These are phyloP conservation scores for Poa annua DNA, from an alignment of 176 grass and related monocot genomes.

Conservation along the genomic window DNA sequence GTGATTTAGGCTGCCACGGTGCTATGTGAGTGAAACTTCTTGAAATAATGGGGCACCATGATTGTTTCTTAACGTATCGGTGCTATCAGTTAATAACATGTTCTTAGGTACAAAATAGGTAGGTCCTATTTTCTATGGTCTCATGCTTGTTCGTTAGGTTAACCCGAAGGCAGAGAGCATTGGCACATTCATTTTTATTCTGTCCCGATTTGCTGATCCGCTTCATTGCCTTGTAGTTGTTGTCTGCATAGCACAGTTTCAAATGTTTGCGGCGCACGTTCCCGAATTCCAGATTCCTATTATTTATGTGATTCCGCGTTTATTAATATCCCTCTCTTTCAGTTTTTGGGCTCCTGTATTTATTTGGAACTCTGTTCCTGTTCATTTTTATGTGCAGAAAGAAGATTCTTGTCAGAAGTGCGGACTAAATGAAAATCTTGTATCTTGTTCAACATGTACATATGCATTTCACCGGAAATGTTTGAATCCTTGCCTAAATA, in stretches of 20 bases:
- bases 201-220: conserved; percentile 6
- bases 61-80: neutral
- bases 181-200: neutral
- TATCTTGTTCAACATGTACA: conserved; percentile 88
- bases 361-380: conserved; percentile 19
- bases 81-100: neutral
- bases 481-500: conserved; percentile 72
- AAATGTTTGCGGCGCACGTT: conserved; percentile 14
- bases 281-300: neutral
- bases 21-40: neutral
- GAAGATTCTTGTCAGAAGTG: conserved; percentile 90
- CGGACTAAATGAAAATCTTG: conserved; percentile 65
- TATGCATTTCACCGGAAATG: conserved; percentile 94
- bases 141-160: conserved; percentile 12
- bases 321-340: conserved; percentile 3
- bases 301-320: conserved; percentile 28
- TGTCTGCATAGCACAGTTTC: conserved; percentile 11
- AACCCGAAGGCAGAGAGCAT: neutral
- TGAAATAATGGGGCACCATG: neutral
- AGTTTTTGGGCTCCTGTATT: conserved; percentile 35
- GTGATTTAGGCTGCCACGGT: conserved; percentile 12
- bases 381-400: conserved; percentile 67
- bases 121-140: neutral
- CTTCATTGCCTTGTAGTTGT: conserved; percentile 15
- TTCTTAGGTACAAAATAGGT: neutral